phyloP scores from a whole-genome alignment of 805 yeast species.

The Pichia pseudocactophila region DNA sequence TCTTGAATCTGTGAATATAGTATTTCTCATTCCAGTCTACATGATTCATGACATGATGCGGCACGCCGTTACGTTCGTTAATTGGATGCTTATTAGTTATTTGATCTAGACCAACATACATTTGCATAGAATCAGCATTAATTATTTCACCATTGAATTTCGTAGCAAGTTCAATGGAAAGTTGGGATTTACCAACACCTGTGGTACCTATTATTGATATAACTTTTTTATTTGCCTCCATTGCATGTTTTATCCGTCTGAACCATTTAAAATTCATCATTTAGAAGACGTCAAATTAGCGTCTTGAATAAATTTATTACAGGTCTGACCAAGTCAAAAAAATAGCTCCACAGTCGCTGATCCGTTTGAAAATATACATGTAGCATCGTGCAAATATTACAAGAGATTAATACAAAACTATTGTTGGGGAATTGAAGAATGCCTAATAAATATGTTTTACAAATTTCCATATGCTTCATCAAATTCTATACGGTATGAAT shows the following conservation, averaged over 20 bases:
- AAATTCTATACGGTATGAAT: conserved; percentile 48
- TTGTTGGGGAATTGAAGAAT: no score
- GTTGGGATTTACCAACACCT: conserved; percentile 92
- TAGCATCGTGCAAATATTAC: no score
- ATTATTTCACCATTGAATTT: conserved; percentile 78
- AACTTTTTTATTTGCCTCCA: conserved; percentile 9
- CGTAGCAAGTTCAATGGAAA: conserved; percentile 71
- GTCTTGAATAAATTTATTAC: background rate
- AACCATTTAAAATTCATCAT: background rate
- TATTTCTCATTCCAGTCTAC: conserved; percentile 75
- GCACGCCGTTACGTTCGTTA: conserved; percentile 60
- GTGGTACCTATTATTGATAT: conserved; percentile 63
- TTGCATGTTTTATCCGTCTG: background rate
- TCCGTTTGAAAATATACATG: background rate
- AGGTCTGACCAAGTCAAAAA: no score
- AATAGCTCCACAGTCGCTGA: background rate
- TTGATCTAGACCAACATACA: conserved; percentile 61
- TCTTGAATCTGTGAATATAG: conserved; percentile 65
- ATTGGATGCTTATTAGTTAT: conserved; percentile 92
- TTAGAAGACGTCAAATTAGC: no score
- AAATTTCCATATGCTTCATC: conserved; percentile 9
- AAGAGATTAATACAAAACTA: no score
- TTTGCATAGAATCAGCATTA: conserved; percentile 97
- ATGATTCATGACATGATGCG: conserved; percentile 86
- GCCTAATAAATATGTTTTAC: no score